Evolutionary conservation across 768 basidiomycete genomes (phyloP), one percentile per base, ranked within the genome.

Genomic region (Pluteus cervinus): DNA sequence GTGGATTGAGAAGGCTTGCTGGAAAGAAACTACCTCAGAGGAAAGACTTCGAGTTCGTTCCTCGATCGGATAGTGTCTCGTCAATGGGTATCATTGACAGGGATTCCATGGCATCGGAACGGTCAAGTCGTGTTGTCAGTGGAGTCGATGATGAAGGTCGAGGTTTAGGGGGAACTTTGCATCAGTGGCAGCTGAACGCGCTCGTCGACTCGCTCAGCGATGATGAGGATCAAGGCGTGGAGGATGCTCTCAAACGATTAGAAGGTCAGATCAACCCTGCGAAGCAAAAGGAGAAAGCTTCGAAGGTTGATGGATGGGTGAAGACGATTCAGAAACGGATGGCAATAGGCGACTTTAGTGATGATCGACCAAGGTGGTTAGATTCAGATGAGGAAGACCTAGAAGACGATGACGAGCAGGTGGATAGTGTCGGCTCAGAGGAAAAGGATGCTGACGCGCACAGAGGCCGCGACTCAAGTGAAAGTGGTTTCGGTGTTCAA

Each of bases 231-330:
- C 88, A 88, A 1, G 89, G 86, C 48, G 82, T 86, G 12, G 88
- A 90, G 22, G 85, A 79, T 5, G 90, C 92, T 12, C 56, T 96
- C 44, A 67, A 73, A 16, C 67, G 84, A 9, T 70, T 96, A 25
- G 90, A 94, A 57, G 92, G 90, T 0, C 79, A 89, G 53, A 86
- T 92, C 37, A 88, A 89, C 54, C 73, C 73, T 0, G 66, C 77
- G 42, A 72, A 75, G 51, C 76, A 83, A 53, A 67, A 76, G 45
- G 83, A 79, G 47, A 87, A 81, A 49, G 73, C 73, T 24, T 69
- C 69, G 33, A 88, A 89, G 54, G 86, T 92, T 3, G 80, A 90
- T 52, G 76, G 78, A 3, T 90, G 88, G 88, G 77, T 89, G 33
- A 73, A 74, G 44, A 73, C 72, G 8, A 81, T 89, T 23, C 77